Conservation (phyloP, 768 basidiomycete genomes). For the Auriscalpium microsporum region DNA sequence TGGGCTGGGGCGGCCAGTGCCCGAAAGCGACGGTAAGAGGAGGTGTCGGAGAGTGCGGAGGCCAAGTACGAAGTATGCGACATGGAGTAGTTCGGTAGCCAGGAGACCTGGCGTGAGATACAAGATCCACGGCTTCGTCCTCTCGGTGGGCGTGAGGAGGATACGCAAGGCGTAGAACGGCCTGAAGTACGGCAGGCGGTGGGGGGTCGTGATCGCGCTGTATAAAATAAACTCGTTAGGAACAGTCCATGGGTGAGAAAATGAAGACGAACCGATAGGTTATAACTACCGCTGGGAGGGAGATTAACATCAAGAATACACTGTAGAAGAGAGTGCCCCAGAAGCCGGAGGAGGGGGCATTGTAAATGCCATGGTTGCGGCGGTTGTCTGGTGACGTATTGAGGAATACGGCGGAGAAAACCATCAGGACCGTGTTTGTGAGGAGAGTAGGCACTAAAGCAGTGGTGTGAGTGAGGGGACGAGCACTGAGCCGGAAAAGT, state of each 20-base stretch:
- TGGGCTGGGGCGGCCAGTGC: conserved; percentile 22
- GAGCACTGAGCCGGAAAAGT: neutral
- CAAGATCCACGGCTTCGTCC: conserved; percentile 67
- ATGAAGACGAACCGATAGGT: conserved; percentile 55
- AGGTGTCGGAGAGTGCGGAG: conserved; percentile 38
- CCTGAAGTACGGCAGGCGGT: conserved; percentile 59
- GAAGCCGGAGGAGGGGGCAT: conserved; percentile 51
- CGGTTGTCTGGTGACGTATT: conserved; percentile 40
- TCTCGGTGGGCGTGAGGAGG: conserved; percentile 76
- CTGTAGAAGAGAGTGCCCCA: conserved; percentile 59
- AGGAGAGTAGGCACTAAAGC: conserved; percentile 40
- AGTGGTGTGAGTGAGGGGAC: conserved; percentile 20
- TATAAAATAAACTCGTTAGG: neutral
- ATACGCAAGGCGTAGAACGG: conserved; percentile 52
- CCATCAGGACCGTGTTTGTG: conserved; percentile 44
- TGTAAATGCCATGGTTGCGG: conserved; percentile 53
- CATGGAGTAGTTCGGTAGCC: conserved; percentile 33
- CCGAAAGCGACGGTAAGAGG: conserved; percentile 48
- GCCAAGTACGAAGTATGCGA: conserved; percentile 37
- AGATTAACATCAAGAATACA: conserved; percentile 55
- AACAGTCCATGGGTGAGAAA: neutral
- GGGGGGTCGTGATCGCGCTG: conserved; percentile 79
- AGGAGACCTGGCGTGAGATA: conserved; percentile 71
- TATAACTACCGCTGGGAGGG: conserved; percentile 61
- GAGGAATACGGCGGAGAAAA: conserved; percentile 49